phyloP scores from a whole-genome alignment of 2,329 filamentous ascomycete species.

The Colletotrichum coccodes region DNA sequence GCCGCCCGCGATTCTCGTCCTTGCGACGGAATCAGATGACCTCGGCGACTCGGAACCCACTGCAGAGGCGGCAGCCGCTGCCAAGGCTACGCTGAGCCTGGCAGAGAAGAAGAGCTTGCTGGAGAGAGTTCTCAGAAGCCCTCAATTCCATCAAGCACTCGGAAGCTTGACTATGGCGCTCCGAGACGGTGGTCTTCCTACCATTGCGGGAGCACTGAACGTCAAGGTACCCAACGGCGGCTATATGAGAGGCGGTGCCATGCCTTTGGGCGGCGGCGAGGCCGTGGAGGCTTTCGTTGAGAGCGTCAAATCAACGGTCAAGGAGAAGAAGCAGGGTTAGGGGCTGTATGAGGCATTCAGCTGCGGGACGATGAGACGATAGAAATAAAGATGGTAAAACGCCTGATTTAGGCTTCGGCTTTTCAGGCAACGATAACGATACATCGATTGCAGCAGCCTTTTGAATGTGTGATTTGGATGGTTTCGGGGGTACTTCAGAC shows the following conservation, averaged over 20 bases:
- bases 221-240: slow-evolving; percentile 88
- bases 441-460: neutral
- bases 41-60: slow-evolving; percentile 72
- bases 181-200: slow-evolving; percentile 89
- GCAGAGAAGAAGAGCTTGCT: slow-evolving; percentile 84
- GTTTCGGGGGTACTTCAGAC: too few relatives aligned
- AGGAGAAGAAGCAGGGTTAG: slow-evolving; percentile 58
- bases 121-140: slow-evolving; percentile 84
- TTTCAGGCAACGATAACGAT: neutral
- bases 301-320: slow-evolving; percentile 83
- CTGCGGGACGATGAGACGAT: slow-evolving; percentile 14
- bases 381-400: slow-evolving; percentile 8
- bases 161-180: slow-evolving; percentile 87
- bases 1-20: slow-evolving; percentile 80
- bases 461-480: too few relatives aligned
- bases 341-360: neutral
- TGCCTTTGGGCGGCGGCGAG: slow-evolving; percentile 88
- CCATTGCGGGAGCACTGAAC: slow-evolving; percentile 85
- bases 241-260: slow-evolving; percentile 78
- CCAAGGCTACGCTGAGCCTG: slow-evolving; percentile 77
- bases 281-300: slow-evolving; percentile 93
- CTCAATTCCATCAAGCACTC: slow-evolving; percentile 90
- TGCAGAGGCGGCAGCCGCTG: slow-evolving; percentile 74
- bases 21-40: slow-evolving; percentile 73
- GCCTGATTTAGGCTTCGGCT: neutral